Evolutionary conservation across 306 rosid genomes (phyloP).

Genomic region (Cicer judaicum): DNA sequence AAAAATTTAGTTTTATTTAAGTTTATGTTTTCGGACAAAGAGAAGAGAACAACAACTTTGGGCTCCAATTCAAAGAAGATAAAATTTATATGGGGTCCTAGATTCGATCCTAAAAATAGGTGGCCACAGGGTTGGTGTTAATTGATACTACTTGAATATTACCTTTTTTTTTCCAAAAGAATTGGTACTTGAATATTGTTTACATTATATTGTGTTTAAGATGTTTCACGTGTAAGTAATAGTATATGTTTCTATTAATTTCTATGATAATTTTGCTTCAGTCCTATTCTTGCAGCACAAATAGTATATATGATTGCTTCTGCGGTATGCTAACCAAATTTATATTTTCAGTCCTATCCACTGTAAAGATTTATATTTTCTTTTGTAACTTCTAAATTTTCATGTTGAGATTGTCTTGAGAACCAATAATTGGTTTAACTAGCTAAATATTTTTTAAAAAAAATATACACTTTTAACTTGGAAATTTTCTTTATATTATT

Average conservation of each 20-base stretch:
- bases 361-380: too few relatives aligned
- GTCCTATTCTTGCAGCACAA: not conserved
- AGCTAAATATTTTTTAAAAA: too few relatives aligned
- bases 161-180: too few relatives aligned
- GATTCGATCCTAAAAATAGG: conserved; percentile 57
- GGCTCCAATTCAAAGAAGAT: conserved; percentile 50
- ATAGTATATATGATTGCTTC: not conserved
- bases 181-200: too few relatives aligned
- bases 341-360: too few relatives aligned
- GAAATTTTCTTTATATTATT: too few relatives aligned
- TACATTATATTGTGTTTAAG: not conserved
- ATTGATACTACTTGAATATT: not conserved
- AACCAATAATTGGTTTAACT: too few relatives aligned
- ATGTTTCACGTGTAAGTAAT: not conserved
- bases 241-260: not conserved
- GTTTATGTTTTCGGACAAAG: conserved; percentile 40
- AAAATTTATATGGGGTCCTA: conserved; percentile 50
- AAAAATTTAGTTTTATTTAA: conserved; percentile 28
- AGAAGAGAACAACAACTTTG: conserved; percentile 30
- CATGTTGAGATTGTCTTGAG: too few relatives aligned
- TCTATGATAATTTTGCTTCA: not conserved
- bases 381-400: too few relatives aligned
- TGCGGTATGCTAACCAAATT: too few relatives aligned
- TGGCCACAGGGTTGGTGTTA: conserved; percentile 88
- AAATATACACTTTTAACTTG: too few relatives aligned